Evolutionary conservation across 345 rosid species (phyloP), one percentile per base, ranked within the genome.

Genomic region (Heritiera littoralis): DNA sequence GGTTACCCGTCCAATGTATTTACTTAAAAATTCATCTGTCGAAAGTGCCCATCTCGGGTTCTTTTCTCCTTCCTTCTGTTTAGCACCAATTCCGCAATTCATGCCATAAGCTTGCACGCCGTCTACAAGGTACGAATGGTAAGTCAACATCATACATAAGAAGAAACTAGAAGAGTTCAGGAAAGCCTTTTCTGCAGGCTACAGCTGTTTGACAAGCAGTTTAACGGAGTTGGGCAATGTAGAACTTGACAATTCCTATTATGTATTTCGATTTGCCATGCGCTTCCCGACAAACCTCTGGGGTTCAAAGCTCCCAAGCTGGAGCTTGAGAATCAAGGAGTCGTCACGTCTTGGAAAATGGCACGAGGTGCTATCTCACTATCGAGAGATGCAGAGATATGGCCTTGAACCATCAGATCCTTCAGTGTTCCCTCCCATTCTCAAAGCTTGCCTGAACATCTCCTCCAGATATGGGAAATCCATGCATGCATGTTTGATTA

Each of bases 391-490:
- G 75, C 86, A 79, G 45, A 84, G 86, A 78, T 58, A 79, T 38
- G 92, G 87, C 59, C 20, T 52, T 59, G 83, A 76, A 48, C 67
- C 85, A 7, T 41, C 80, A 2, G 92, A 94, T 75, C 85, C 83
- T 75, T 84, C 89, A 1, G 76, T 88, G 10, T 84, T 85, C 78
- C 90, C 91, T 65, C 79, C 83, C 9, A 68, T 92, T 83, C 80
- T 93, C 40, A 90, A 89, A 87, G 90, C 90, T 54, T 87, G 88
- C 64, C 85, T 89, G 48, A 87, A 82, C 63, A 81, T 87, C 61
- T 89, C 94, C 3, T 58, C 41, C 59, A 6, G 41, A 61, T 85
- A 83, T 5, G 93, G 92, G 52, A 85, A 76, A 76, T 85, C 86
- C 14, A 12, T 89, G 66, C 97, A 91, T 67, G 87, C 84, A 52